Conservation (phyloP, 2,329 filamentous ascomycete genomes). For the Samsoniella hepiali region DNA sequence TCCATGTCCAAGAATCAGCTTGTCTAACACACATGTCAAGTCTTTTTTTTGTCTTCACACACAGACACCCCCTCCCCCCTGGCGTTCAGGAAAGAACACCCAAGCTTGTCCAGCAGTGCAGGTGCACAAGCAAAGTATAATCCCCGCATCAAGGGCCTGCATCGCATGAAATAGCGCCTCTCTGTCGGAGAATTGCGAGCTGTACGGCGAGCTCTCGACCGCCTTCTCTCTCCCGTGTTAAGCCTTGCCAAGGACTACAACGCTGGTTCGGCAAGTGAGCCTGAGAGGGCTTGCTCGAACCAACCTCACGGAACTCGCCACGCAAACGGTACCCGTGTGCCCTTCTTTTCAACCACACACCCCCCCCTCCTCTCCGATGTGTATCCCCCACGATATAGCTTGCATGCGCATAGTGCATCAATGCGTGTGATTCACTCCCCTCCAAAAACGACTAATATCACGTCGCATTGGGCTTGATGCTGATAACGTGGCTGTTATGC, state of each 20-base stretch:
- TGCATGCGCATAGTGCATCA: not conserved
- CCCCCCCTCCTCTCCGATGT: not conserved
- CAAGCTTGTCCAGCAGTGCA: not conserved
- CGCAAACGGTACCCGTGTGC: not conserved
- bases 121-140: not conserved
- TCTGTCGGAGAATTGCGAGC: too few relatives aligned
- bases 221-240: too few relatives aligned
- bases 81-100: not conserved
- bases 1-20: not conserved
- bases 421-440: not conserved
- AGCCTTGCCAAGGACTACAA: too few relatives aligned
- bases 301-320: too few relatives aligned
- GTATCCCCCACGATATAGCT: not conserved
- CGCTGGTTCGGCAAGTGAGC: too few relatives aligned
- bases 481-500: not conserved
- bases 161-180: not conserved
- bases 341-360: not conserved
- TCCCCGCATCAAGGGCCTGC: not conserved
- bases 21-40: not conserved
- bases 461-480: not conserved
- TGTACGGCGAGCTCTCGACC: too few relatives aligned
- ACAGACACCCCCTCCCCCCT: not conserved
- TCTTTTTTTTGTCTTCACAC: not conserved
- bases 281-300: too few relatives aligned
- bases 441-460: not conserved